Evolutionary conservation across 2,329 filamentous ascomycete genomes (phyloP), one percentile per base, ranked within the genome.

Genomic region (Fusarium transvaalense): DNA sequence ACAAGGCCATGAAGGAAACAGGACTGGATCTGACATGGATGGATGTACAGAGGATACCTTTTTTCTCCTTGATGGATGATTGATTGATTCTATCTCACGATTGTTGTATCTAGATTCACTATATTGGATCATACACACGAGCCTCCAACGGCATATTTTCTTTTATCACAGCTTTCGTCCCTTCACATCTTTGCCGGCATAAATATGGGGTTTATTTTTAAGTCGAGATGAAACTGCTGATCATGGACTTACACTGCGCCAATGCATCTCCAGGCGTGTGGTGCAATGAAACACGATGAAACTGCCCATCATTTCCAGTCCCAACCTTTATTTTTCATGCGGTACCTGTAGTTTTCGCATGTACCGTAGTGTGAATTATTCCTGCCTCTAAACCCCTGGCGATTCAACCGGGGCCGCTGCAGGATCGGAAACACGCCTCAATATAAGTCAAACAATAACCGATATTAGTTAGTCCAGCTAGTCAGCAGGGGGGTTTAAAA

Each of bases 101-200:
- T 71, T 39, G 71, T 65, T 73, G 74, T 66, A 74, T 74, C 68
- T 72, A 75, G 64, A 72, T 73, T 64, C 68, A 73, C n/a, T 17
- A 39, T 70, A 72, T 61, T 63, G 35, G 41, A 41, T 56, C 59
- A 57, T 56, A 56, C 65, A 66, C 60, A 56, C 59, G 61, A 38
- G 67, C 72, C 71, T 65, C 39, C 51, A 53, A 72, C 65, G 72
- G 72, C 71, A 70, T 56, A 67, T 71, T 72, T 60, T 67, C 61
- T 51, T 29, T 68, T 56, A 39, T 47, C 42, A 39, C n/a, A 45
- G 17, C 47, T 23, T 64, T 42, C 31, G 10, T 29, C 35, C 46
- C 42, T 35, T 39, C 13, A 27, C 7, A n/a, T 12, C 17, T 51
- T 39, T 51, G 23, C n/a, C 34, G 47, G 34, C 47, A 39, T 51